phyloP scores from a whole-genome alignment of 2,329 filamentous ascomycete genomes.

The Sclerotinia spermophila region DNA sequence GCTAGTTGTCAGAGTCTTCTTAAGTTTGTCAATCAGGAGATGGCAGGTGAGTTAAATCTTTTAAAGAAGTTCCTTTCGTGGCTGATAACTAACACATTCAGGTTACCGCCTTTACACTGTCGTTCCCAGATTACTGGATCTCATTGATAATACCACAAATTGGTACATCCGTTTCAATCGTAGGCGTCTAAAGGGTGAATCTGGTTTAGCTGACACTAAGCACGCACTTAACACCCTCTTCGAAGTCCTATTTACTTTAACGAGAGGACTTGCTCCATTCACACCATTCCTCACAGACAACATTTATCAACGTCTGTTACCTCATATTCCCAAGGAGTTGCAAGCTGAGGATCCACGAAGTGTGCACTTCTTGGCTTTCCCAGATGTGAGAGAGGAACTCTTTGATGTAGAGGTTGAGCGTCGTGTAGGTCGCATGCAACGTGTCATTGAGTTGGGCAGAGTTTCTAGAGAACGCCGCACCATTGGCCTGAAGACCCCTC shows the following conservation, averaged over 20 bases:
- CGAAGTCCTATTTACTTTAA: conserved; percentile 86
- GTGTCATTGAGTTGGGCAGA: conserved; percentile 86
- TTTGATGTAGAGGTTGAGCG: conserved; percentile 86
- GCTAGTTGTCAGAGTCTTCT: conserved; percentile 88
- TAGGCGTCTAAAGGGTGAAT: conserved; percentile 84
- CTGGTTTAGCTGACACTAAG: conserved; percentile 78
- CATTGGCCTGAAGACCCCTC: conserved; percentile 83
- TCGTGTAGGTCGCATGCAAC: conserved; percentile 86
- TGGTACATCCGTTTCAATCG: conserved; percentile 98
- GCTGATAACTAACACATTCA: conserved; percentile 16
- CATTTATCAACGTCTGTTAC: conserved; percentile 81
- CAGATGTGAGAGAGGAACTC: conserved; percentile 80
- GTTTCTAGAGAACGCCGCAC: conserved; percentile 80
- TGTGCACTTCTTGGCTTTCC: conserved; percentile 90
- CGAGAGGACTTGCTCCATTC: conserved; percentile 86
- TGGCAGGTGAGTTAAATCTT: conserved; percentile 59
- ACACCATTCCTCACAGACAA: conserved; percentile 93
- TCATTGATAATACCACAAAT: conserved; percentile 96
- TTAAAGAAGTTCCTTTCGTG: not conserved
- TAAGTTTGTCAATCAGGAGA: conserved; percentile 89
- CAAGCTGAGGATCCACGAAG: conserved; percentile 72
- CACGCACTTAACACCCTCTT: conserved; percentile 93
- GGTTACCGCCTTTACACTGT: conserved; percentile 85
- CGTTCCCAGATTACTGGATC: conserved; percentile 73
- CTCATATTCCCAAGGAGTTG: conserved; percentile 72